Evolutionary conservation across 225 moss, liverwort and hornwort species (phyloP), one percentile per base, ranked within the genome.

Genomic region (Bryoerythrophyllum caledonicum): DNA sequence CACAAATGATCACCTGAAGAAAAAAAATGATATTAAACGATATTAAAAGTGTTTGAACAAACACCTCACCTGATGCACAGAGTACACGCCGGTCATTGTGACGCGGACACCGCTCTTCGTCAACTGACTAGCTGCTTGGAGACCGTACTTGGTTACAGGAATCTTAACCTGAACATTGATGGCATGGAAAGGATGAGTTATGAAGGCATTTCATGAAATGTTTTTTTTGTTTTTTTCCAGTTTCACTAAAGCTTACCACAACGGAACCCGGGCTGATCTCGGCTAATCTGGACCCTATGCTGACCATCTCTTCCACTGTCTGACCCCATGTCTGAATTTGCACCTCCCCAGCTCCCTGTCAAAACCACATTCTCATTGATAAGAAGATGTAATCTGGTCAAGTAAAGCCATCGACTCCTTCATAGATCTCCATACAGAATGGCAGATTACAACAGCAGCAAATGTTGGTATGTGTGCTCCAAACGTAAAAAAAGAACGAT

Each of bases 31-130:
- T 52, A 63, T 0, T 24, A 9, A 38, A 38, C 25, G 14, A 55
- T n/a, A 25, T 55, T n/a, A n/a, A n/a, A n/a, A n/a, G n/a, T n/a
- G n/a, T n/a, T n/a, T n/a, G n/a, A 41, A 4, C 9, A 56, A n/a
- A 38, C 4, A 14, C 21, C 57, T 13, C 30, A 87, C 90, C 90
- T 90, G 90, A 74, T 90, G 90, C 65, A 83, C 83, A 23, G 90
- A 87, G 64, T 83, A 90, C 48, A 90, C 79, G 61, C 90, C 90
- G 46, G 90, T 90, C 85, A 90, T 90, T n/a, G 90, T 90, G 61
- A 87, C 83, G 54, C 72, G 74, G 13, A 78, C 57, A 63, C 85
- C 79, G 59, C 79, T 65, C 57, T 74, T 80, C 8, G 65, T 80
- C 80, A 90, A 65, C 12, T 69, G 26, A 56, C 70, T 83, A 60